Conservation (phyloP, 2,329 filamentous ascomycete species). For the Venturia nashicola region DNA sequence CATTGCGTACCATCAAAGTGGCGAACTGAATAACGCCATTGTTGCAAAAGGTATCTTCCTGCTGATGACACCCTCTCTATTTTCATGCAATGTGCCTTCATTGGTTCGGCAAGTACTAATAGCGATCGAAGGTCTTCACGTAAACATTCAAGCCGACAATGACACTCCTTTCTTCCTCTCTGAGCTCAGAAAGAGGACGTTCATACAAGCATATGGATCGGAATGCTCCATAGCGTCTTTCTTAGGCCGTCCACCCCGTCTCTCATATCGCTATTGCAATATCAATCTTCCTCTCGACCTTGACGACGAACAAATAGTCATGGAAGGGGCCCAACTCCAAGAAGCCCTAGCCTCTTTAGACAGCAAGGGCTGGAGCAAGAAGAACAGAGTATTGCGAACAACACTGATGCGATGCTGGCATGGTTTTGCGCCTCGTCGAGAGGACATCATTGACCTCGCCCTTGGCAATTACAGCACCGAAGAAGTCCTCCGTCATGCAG, state of each 20-base stretch:
- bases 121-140: conserved; percentile 17
- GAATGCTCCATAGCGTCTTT: conserved; percentile 42
- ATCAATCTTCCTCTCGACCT: conserved; percentile 44
- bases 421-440: conserved; percentile 37
- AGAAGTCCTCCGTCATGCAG: conserved; percentile 25
- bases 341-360: conserved; percentile 31
- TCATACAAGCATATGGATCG: conserved; percentile 20
- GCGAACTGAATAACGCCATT: conserved; percentile 18
- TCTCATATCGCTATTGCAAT: conserved; percentile 41
- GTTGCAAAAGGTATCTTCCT: conserved; percentile 20
- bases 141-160: conserved; percentile 21
- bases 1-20: conserved; percentile 21
- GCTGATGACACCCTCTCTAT: background rate
- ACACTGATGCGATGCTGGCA: conserved; percentile 36
- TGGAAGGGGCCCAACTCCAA: conserved; percentile 29
- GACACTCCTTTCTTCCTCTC: conserved; percentile 23
- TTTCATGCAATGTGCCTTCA: background rate
- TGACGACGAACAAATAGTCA: conserved; percentile 35
- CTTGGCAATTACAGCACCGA: conserved; percentile 26
- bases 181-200: conserved; percentile 23
- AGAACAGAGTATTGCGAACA: conserved; percentile 29
- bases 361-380: conserved; percentile 39
- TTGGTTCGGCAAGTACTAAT: background rate
- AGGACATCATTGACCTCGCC: conserved; percentile 48
- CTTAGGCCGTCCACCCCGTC: conserved; percentile 41